Evolutionary conservation across 23 red algal genomes (phyloP), one percentile per base, ranked within the genome.

Genomic region (Gracilaria domingensis): DNA sequence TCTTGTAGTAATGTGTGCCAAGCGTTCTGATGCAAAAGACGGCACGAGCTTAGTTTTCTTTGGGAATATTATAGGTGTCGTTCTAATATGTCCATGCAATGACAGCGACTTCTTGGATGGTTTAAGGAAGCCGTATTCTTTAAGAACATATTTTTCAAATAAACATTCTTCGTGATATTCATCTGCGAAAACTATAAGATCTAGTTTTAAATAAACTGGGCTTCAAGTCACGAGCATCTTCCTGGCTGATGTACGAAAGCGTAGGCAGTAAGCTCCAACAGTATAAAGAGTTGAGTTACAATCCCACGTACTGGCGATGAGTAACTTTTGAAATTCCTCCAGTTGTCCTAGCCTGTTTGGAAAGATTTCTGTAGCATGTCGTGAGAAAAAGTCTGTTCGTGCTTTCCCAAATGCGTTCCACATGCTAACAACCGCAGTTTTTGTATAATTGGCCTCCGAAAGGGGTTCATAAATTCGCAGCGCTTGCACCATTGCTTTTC

Each of bases 371-470:
- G 4, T 14, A 11, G n/a, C 37, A 8, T 79, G 75, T 79, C 75
- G 7, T 14, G 78, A 81, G 34, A 81, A 14, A 2, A 49, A 37
- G 32, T 55, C 49, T 57, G 78, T 81, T 26, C 21, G 49, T 12
- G 44, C 60, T 21, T 81, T 81, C 21, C 78, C 78, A 38, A 81
- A 3, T 60, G 59, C 78, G 47, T 81, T 81, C 53, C 78, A 81
- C 2, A 24, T 32, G 24, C 53, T 8, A 7, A 59, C 78, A 2
- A 17, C 29, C 1, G 48, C 5, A 1, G 48, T 1, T 35, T 49
- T 5, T 6, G 26, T 7, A 57, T 58, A 81, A 8, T 81, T 57
- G 4, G 44, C 78, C 47, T 60, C 32, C 12, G 21, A 49, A 37
- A 81, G 54, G 5, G 53, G 78, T 12, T 62, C 24, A 30, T 29